Percentiles rank a stretch among this genome's conserved stretches.
These are phyloP conservation scores for Psilocybe sp. DNA, from an alignment of 768 basidiomycete species.

Conservation along the genomic window DNA sequence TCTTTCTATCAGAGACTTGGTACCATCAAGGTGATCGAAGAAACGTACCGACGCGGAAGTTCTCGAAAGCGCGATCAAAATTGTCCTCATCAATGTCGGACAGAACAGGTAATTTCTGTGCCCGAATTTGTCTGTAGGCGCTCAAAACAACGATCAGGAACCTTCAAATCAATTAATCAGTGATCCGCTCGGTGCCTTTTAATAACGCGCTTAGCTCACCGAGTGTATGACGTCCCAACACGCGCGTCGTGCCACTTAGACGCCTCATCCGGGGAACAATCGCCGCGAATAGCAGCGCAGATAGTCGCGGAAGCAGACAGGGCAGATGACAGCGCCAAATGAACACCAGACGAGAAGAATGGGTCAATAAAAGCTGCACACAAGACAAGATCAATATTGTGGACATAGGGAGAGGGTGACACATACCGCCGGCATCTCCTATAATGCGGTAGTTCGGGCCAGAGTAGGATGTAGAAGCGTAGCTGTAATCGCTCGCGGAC, in stretches of 20 bases:
- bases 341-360: slow-evolving; percentile 43
- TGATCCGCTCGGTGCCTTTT: too few species aligned
- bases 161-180: slow-evolving; percentile 16
- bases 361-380: slow-evolving; percentile 41
- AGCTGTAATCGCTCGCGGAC: slow-evolving; percentile 29
- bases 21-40: too few species aligned
- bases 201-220: slow-evolving; percentile 11
- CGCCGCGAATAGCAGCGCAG: slow-evolving; percentile 29
- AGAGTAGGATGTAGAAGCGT: slow-evolving; percentile 29
- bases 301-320: slow-evolving; percentile 37
- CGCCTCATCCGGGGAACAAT: slow-evolving; percentile 25
- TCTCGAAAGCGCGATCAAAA: slow-evolving; percentile 47
- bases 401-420: not conserved
- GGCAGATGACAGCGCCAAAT: slow-evolving; percentile 36
- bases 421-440: slow-evolving; percentile 39
- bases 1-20: too few species aligned
- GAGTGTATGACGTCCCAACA: slow-evolving; percentile 30
- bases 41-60: slow-evolving; percentile 37
- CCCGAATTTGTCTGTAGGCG: slow-evolving; percentile 50
- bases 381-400: not conserved
- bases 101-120: slow-evolving; percentile 36
- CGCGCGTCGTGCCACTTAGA: slow-evolving; percentile 30
- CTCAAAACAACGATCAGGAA: slow-evolving; percentile 50
- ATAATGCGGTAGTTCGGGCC: slow-evolving; percentile 32
- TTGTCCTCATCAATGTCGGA: slow-evolving; percentile 42